Percentiles rank a stretch among this genome's conserved stretches.
phyloP scores from a whole-genome alignment of 164 flowering plant species.

The Hamamelis virginiana region DNA sequence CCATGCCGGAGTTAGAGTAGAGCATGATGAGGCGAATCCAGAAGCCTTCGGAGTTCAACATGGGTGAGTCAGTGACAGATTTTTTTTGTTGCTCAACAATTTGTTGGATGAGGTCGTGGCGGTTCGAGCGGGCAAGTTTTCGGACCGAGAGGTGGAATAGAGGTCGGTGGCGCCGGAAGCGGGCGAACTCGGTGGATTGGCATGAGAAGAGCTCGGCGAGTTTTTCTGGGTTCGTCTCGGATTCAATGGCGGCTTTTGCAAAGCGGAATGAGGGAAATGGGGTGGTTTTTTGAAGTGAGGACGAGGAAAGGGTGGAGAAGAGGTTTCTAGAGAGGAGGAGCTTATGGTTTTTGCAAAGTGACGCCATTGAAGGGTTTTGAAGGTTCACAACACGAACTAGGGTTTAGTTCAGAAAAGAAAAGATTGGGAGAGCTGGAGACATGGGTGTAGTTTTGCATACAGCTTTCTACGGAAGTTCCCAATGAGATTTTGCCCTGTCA shows the following conservation, averaged over 20 bases:
- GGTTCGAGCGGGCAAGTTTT: conserved; percentile 20
- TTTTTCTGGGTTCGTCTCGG: conserved; percentile 24
- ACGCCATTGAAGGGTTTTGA: conserved; percentile 13
- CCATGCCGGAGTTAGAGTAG: conserved; percentile 26
- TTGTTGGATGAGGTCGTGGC: conserved; percentile 27
- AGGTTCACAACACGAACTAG: no score
- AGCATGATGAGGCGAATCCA: conserved; percentile 35
- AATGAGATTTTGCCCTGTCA: no score
- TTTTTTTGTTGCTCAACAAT: conserved; percentile 22
- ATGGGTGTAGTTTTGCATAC: no score
- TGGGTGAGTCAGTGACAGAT: background rate
- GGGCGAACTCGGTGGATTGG: conserved; percentile 16
- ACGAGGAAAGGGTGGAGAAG: conserved; percentile 12
- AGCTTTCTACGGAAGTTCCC: no score
- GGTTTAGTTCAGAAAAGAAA: no score
- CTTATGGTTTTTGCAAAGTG: conserved; percentile 10
- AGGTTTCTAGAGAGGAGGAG: conserved; percentile 5
- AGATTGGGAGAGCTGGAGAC: no score
- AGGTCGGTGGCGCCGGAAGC: conserved; percentile 25
- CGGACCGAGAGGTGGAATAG: conserved; percentile 19
- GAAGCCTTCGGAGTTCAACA: conserved; percentile 29
- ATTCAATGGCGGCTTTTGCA: conserved; percentile 21
- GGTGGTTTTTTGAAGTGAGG: conserved; percentile 1
- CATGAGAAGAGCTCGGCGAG: conserved; percentile 21
- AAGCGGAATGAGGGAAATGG: conserved; percentile 3